phyloP scores from a whole-genome alignment of 73 alveolate species.

The Paramecium biaurelia region DNA sequence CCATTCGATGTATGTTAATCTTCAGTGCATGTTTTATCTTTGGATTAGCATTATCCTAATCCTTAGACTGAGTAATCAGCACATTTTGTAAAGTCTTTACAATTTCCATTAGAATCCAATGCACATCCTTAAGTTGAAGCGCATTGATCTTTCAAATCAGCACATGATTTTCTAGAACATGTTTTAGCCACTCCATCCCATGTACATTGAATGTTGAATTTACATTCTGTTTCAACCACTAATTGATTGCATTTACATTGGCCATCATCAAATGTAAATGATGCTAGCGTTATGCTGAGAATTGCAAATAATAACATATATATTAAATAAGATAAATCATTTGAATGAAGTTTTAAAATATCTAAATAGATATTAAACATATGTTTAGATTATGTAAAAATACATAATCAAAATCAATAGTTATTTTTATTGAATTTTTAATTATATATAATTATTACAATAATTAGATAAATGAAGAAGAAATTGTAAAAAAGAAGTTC shows the following conservation, averaged over 20 bases:
- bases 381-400: not conserved
- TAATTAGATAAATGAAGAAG: not conserved
- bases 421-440: not conserved
- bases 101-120: not conserved
- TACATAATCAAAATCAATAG: not conserved
- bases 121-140: slow-evolving; percentile 2
- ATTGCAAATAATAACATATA: not conserved
- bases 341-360: not conserved
- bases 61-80: not conserved
- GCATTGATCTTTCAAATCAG: slow-evolving; percentile 22
- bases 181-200: slow-evolving; percentile 1
- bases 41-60: not conserved
- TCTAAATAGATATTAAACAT: not conserved
- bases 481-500: not conserved
- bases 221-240: slow-evolving; percentile 10
- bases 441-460: not conserved
- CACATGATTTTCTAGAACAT: slow-evolving; percentile 11
- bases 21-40: slow-evolving; percentile 45
- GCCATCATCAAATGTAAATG: not conserved
- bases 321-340: not conserved
- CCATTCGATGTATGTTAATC: not conserved
- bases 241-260: not conserved
- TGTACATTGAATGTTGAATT: not conserved
- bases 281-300: not conserved
- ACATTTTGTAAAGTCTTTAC: slow-evolving; percentile 19